These are phyloP conservation scores for Nakazawaea ernobii DNA, from an alignment of 805 yeast genomes.

Conservation along the genomic window DNA sequence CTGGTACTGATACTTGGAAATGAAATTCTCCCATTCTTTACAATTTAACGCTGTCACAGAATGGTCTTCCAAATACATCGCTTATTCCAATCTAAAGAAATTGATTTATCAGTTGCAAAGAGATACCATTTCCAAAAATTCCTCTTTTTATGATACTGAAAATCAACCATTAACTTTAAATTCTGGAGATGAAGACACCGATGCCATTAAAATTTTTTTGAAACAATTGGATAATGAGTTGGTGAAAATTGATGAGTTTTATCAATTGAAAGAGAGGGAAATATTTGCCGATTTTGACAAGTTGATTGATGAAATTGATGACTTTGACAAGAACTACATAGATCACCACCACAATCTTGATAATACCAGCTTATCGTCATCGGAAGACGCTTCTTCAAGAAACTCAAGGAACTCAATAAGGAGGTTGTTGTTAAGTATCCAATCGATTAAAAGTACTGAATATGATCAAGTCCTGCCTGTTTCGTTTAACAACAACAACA, in stretches of 20 bases:
- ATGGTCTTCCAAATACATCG: slow-evolving; percentile 90
- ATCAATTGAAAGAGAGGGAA: slow-evolving; percentile 56
- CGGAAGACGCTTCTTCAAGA: slow-evolving; percentile 16
- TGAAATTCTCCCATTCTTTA: slow-evolving; percentile 93
- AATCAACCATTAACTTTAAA: slow-evolving; percentile 19
- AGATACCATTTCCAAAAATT: slow-evolving; percentile 32
- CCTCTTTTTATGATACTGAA: slow-evolving; percentile 19
- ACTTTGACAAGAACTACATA: slow-evolving; percentile 41
- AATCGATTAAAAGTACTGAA: slow-evolving; percentile 4
- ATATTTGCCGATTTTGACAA: slow-evolving; percentile 48
- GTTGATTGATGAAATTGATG: slow-evolving; percentile 55
- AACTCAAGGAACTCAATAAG: slow-evolving; percentile 10
- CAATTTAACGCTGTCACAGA: slow-evolving; percentile 98
- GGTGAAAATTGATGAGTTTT: slow-evolving; percentile 71
- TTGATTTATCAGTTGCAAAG: slow-evolving; percentile 78
- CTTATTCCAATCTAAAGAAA: slow-evolving; percentile 83
- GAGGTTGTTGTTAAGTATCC: slow-evolving; percentile 7
- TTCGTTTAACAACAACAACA: neutral
- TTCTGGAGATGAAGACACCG: slow-evolving; percentile 23
- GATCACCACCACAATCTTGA: slow-evolving; percentile 11
- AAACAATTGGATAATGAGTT: slow-evolving; percentile 76
- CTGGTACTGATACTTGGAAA: slow-evolving; percentile 19
- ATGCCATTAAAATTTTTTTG: slow-evolving; percentile 54
- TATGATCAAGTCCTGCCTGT: neutral
- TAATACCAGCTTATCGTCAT: slow-evolving; percentile 16